Base-by-base conservation (phyloP, 768 basidiomycete genomes). In the Pisolithus orientalis region DNA sequence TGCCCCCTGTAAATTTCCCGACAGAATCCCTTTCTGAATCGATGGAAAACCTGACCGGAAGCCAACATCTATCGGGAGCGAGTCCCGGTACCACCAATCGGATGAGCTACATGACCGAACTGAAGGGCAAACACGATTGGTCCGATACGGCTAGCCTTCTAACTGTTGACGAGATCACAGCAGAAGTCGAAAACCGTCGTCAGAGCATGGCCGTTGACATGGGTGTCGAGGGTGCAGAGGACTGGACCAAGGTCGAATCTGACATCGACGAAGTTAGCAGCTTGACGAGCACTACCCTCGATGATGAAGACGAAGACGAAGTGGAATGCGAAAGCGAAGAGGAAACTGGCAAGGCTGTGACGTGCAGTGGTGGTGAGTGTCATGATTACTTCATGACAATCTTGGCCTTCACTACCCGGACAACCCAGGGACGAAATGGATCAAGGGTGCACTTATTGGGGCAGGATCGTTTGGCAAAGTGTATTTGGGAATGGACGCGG, bases 111-210 rank as follows among this genome's bases (percentile, higher is more conserved):
- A 85, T 89, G 73, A 87, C 85, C 1, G 90, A 92, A 62, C 66
- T 91, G 51, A 76, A 89, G 54, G 88, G 82, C 66, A 89, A 84
- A 65, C 83, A 88, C 21, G 92, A 96, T 61, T 76, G 80, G 38
- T 89, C 88, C 0, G 93, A 95, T 62, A 91, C 92, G 7, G 91
- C 90, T 4, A 93, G 90, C 59, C 71, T 97, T 61, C 78, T 97
- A 69, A 99, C 95, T 0, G 90, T 99, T 24, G 95, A 99, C 62
- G 93, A 99, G 70, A 96, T 99, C 61, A 97, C 96, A 0, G 94
- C 92, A 9, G 89, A 95, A 62, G 89, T 99, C 7, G 95, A 88
- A 65, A 74, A 73, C 52, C 74, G 81, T 37, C 71, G 80, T 53
- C 80, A 77, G 49, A 83, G 79, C 59, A 76, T 72, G 59, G 71